Conservation (phyloP, 352 stramenopile genomes). For the Plasmopara muralis region DNA sequence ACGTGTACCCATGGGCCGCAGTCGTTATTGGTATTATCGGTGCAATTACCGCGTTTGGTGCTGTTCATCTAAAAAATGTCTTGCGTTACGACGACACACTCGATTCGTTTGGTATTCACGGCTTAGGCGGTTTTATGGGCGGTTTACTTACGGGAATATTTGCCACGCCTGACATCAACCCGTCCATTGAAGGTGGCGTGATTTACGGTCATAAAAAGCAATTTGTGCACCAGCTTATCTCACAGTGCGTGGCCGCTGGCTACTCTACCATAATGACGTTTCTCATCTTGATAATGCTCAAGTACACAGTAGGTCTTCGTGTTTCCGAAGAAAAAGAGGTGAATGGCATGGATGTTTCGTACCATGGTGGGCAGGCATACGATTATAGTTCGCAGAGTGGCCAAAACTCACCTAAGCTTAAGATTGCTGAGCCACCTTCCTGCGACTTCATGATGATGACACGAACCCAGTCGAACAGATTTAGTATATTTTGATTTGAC, state of each 20-base stretch:
- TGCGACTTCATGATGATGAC: constrained; percentile 22
- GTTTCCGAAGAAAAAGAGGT: constrained; percentile 72
- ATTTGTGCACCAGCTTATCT: constrained; percentile 49
- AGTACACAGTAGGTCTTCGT: constrained; percentile 59
- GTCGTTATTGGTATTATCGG: constrained; percentile 70
- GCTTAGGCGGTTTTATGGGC: constrained; percentile 50
- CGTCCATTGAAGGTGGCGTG: constrained; percentile 39
- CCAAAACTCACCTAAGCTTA: constrained; percentile 7
- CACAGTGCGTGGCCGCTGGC: constrained; percentile 42
- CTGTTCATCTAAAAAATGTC: constrained; percentile 58
- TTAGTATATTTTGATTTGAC: not conserved
- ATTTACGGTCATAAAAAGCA: constrained; percentile 49
- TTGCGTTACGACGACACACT: constrained; percentile 74
- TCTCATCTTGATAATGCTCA: constrained; percentile 60
- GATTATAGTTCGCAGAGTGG: constrained; percentile 29
- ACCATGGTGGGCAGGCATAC: constrained; percentile 68
- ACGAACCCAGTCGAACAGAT: not conserved
- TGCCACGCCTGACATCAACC: constrained; percentile 48
- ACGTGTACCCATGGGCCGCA: constrained; percentile 62
- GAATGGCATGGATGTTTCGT: constrained; percentile 69
- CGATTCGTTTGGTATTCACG: constrained; percentile 73
- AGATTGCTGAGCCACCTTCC: constrained; percentile 13
- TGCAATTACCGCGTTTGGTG: constrained; percentile 39
- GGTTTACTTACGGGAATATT: constrained; percentile 66
- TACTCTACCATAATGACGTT: constrained; percentile 68